Percentiles rank a stretch among this genome's conserved stretches.
Evolutionary conservation across 2,329 filamentous ascomycete genomes (phyloP).

Genomic region (Diaporthe australafricana): DNA sequence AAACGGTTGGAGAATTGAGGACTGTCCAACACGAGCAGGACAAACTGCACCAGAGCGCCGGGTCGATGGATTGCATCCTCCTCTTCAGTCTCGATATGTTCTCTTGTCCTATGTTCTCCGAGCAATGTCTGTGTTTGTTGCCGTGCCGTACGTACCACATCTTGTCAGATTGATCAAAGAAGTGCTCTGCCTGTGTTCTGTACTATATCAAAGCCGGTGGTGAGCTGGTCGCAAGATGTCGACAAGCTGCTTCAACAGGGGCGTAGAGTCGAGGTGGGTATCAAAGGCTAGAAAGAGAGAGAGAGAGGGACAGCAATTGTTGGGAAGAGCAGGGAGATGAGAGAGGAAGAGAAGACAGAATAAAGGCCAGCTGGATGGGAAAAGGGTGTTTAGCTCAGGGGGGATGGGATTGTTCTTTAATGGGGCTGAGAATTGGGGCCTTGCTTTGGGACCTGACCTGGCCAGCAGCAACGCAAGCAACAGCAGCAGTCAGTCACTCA

Average conservation of each 20-base stretch:
- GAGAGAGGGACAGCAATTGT: conserved; percentile 31
- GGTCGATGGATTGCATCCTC: neutral
- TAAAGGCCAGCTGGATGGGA: conserved; percentile 35
- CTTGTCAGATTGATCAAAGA: conserved; percentile 44
- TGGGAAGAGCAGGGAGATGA: conserved; percentile 23
- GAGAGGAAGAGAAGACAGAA: conserved; percentile 30
- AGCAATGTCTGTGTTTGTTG: too few species aligned
- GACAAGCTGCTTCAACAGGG: conserved; percentile 31
- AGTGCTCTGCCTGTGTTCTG: conserved; percentile 15
- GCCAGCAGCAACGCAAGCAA: neutral
- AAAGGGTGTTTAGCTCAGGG: conserved; percentile 28
- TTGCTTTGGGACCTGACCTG: neutral
- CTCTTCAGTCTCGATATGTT: neutral
- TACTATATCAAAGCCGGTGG: conserved; percentile 11
- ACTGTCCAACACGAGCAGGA: neutral
- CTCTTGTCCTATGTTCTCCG: neutral
- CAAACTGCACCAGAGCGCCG: neutral
- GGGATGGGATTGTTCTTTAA: conserved; percentile 39
- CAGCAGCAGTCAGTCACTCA: neutral
- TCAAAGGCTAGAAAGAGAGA: conserved; percentile 33
- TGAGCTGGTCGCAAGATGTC: neutral
- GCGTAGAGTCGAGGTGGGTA: conserved; percentile 34
- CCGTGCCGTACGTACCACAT: conserved; percentile 48
- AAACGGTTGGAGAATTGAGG: neutral
- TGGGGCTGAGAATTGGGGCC: conserved; percentile 33